Percentiles rank a stretch among this genome's conserved stretches.
Conservation (phyloP, 225 moss, liverwort and hornwort genomes). For the Ulota crispa region DNA sequence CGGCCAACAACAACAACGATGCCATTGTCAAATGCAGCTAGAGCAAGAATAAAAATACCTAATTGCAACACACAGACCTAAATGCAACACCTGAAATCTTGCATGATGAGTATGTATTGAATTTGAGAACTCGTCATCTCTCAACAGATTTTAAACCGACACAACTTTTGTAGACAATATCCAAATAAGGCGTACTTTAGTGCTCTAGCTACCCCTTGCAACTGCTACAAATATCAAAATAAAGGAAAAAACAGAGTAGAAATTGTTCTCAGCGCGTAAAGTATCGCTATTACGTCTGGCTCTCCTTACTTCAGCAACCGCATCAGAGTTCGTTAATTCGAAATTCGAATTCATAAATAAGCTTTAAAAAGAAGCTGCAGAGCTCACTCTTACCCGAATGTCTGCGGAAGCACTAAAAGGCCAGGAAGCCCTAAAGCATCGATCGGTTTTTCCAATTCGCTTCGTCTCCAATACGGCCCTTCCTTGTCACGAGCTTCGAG, state of each 20-base stretch:
- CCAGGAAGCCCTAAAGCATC: slow-evolving; percentile 94
- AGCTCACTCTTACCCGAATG: slow-evolving; percentile 72
- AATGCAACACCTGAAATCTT: background rate
- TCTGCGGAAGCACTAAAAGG: slow-evolving; percentile 92
- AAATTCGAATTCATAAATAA: slow-evolving; percentile 1
- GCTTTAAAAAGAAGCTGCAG: background rate
- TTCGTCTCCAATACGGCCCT: slow-evolving; percentile 52
- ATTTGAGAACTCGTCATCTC: background rate
- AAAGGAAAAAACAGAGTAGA: background rate
- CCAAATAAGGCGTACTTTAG: background rate
- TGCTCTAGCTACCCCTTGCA: background rate
- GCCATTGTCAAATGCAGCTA: slow-evolving; percentile 22
- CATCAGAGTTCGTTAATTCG: background rate
- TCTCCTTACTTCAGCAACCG: slow-evolving; percentile 4
- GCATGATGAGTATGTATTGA: background rate
- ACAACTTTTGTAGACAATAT: background rate
- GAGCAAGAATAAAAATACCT: background rate
- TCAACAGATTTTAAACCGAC: background rate
- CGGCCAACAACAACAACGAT: slow-evolving; percentile 15
- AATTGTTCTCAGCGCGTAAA: background rate
- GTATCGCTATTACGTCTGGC: background rate
- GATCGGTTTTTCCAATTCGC: slow-evolving; percentile 77
- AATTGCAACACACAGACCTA: background rate
- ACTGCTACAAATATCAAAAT: background rate
- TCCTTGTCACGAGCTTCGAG: slow-evolving; percentile 61